Conservation (phyloP, 2,329 filamentous ascomycete species). For the Sporothrix luriei region DNA sequence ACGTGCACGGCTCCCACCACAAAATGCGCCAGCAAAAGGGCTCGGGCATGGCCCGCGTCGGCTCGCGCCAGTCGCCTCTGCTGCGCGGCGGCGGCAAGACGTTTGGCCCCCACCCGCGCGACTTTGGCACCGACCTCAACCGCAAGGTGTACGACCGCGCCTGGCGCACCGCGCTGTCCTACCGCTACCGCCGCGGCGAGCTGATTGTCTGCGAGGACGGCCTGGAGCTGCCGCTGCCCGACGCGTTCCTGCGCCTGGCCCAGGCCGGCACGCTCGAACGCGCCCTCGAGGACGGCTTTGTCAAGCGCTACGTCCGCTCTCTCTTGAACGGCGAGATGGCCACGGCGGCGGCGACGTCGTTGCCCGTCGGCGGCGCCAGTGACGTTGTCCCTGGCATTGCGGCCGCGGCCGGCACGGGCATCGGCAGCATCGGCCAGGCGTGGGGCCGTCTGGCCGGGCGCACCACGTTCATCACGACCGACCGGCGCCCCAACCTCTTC, state of each 20-base stretch:
- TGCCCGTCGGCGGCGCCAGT: neutral
- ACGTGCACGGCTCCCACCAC: slow-evolving; percentile 78
- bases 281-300: slow-evolving; percentile 52
- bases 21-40: slow-evolving; percentile 91
- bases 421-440: slow-evolving; percentile 52
- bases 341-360: neutral
- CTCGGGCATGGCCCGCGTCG: slow-evolving; percentile 74
- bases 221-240: slow-evolving; percentile 65
- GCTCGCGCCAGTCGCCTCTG: slow-evolving; percentile 79
- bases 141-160: slow-evolving; percentile 93
- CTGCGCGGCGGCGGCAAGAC: slow-evolving; percentile 82
- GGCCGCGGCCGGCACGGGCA: neutral
- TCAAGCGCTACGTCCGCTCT: slow-evolving; percentile 63
- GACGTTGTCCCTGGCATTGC: slow-evolving; percentile 20
- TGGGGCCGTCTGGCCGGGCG: slow-evolving; percentile 70
- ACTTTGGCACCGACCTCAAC: slow-evolving; percentile 82
- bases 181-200: slow-evolving; percentile 85
- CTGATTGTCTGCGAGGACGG: slow-evolving; percentile 80
- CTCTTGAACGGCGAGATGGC: slow-evolving; percentile 57
- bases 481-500: slow-evolving; percentile 64
- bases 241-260: slow-evolving; percentile 52
- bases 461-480: slow-evolving; percentile 72
- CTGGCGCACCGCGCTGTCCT: slow-evolving; percentile 90
- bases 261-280: slow-evolving; percentile 42
- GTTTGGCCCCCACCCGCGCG: slow-evolving; percentile 87